phyloP scores from a whole-genome alignment of 1,284 basidiomycete genomes.

The Austropuccinia psidii region DNA sequence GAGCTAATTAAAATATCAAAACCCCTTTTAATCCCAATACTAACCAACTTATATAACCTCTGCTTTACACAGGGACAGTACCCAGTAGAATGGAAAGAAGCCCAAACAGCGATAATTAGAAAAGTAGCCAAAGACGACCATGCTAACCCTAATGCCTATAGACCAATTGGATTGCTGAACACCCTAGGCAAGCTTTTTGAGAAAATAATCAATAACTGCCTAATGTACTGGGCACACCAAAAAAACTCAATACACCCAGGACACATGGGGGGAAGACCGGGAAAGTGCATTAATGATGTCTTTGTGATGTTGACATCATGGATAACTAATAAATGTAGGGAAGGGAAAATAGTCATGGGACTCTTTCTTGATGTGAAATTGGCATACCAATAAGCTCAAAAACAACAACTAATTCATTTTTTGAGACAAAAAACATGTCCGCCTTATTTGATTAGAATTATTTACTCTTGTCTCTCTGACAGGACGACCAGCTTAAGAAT shows the following conservation, averaged over 20 bases:
- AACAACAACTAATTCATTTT: neutral
- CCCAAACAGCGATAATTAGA: neutral
- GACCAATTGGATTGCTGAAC: neutral
- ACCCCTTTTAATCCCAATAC: neutral
- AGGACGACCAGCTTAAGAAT: neutral
- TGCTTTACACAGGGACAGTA: neutral
- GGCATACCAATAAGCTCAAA: neutral
- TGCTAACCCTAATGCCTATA: neutral
- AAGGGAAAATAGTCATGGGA: neutral
- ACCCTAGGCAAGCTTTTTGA: conserved; percentile 14
- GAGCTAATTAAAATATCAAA: neutral
- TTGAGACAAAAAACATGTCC: neutral
- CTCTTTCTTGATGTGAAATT: conserved; percentile 13
- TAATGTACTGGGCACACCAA: neutral
- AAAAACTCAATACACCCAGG: neutral
- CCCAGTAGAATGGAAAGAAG: neutral
- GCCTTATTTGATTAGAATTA: neutral
- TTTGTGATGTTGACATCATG: neutral
- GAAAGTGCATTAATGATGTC: neutral
- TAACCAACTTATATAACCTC: neutral
- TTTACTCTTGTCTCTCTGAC: neutral
- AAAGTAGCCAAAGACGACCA: neutral
- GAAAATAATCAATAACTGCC: neutral
- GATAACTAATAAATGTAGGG: neutral
- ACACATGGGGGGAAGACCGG: neutral